phyloP scores from a whole-genome alignment of 108 stramenopile species.

The Epipyxis sp. region DNA sequence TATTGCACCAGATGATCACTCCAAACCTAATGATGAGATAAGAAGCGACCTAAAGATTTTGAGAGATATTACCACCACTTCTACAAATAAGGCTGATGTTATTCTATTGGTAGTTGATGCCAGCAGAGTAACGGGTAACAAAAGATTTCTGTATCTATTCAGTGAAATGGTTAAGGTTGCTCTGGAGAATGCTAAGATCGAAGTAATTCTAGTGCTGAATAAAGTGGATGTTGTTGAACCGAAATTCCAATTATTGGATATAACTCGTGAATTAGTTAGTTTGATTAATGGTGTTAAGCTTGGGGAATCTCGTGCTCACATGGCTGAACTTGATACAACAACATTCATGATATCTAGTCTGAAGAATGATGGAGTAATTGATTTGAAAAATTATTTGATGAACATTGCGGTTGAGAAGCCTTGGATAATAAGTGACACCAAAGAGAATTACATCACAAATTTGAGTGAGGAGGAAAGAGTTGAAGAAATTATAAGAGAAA shows the following conservation, averaged over 20 bases:
- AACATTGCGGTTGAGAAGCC: constrained; percentile 63
- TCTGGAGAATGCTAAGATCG: constrained; percentile 34
- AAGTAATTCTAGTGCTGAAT: constrained; percentile 79
- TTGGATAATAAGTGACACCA: constrained; percentile 57
- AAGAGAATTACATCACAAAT: constrained; percentile 55
- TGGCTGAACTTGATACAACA: constrained; percentile 2
- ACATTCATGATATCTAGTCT: not conserved
- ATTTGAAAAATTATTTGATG: constrained; percentile 69
- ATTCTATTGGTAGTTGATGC: constrained; percentile 78
- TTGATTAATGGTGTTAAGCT: constrained; percentile 57
- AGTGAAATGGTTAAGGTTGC: constrained; percentile 12
- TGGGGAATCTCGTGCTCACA: not conserved
- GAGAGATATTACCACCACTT: constrained; percentile 54
- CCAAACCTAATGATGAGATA: constrained; percentile 63
- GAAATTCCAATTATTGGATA: constrained; percentile 65
- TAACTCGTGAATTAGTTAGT: constrained; percentile 67
- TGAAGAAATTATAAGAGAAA: constrained; percentile 81
- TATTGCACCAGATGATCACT: constrained; percentile 59
- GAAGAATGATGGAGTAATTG: constrained; percentile 67
- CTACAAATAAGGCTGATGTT: constrained; percentile 69
- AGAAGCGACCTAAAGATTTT: constrained; percentile 43
- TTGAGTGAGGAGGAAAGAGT: constrained; percentile 65
- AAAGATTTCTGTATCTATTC: not conserved
- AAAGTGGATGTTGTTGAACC: constrained; percentile 84
- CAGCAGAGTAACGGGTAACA: constrained; percentile 42